Conservation (phyloP, 495 filamentous ascomycete genomes). For the Aspergillus cristatus region DNA sequence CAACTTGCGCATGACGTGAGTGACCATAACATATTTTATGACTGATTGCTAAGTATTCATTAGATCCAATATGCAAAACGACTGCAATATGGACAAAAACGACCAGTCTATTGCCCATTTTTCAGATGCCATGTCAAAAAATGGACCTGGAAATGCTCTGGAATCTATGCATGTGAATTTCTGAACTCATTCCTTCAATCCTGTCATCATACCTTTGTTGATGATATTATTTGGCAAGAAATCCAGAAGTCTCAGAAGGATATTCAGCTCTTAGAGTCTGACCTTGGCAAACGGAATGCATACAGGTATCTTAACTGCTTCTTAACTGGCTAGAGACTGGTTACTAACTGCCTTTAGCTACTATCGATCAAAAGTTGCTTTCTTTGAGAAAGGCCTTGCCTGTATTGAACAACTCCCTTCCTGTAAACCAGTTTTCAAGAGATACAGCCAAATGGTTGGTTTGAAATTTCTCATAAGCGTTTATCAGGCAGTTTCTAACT, state of each 20-base stretch:
- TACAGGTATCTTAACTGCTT: slow-evolving; percentile 3
- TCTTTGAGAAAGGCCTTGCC: slow-evolving; percentile 1
- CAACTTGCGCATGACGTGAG: neutral
- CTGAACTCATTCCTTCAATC: neutral
- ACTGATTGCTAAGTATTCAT: slow-evolving; percentile 1
- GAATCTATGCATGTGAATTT: slow-evolving; percentile 5
- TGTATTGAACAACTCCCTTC: too few relatives aligned
- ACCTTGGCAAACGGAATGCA: slow-evolving; percentile 4
- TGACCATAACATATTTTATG: neutral
- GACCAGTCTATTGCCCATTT: slow-evolving; percentile 1
- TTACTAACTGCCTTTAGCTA: too few relatives aligned
- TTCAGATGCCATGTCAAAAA: neutral
- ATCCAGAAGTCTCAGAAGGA: neutral
- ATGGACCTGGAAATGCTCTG: slow-evolving; percentile 6
- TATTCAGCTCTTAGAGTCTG: neutral
- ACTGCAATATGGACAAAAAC: neutral
- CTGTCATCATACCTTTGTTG: slow-evolving; percentile 3
- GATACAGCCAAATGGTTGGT: too few relatives aligned
- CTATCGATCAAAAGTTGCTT: slow-evolving; percentile 2
- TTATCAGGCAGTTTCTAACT: too few relatives aligned
- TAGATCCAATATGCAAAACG: slow-evolving; percentile 5
- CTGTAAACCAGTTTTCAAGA: too few relatives aligned
- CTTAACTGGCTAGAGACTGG: neutral
- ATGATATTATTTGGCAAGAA: slow-evolving; percentile 1
- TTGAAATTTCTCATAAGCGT: too few relatives aligned